A percentile compares a stretch with the other conserved stretches of the same genome.
phyloP scores from a whole-genome alignment of 257 asterid genomes.

The Rubia yunnanensis region DNA sequence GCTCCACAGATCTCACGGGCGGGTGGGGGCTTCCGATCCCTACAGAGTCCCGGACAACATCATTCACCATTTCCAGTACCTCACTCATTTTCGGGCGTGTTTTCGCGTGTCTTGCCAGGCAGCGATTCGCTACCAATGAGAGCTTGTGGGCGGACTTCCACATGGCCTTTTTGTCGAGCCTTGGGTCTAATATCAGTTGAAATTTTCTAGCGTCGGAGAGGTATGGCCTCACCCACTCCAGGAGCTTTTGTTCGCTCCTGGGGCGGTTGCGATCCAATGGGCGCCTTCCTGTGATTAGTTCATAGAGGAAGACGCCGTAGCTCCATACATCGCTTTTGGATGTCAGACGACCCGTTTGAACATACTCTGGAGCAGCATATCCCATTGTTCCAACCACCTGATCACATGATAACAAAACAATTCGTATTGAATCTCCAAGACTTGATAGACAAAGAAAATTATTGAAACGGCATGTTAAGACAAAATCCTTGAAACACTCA shows the following conservation, averaged over 20 bases:
- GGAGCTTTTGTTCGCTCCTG: constrained; percentile 71
- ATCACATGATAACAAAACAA: neutral
- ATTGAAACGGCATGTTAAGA: neutral
- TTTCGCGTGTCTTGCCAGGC: constrained; percentile 61
- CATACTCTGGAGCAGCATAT: constrained; percentile 92
- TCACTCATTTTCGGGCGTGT: constrained; percentile 94
- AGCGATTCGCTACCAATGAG: constrained; percentile 78
- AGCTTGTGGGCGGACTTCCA: constrained; percentile 77
- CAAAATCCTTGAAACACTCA: neutral
- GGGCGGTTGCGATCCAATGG: constrained; percentile 86
- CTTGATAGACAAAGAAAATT: neutral
- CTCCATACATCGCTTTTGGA: constrained; percentile 94
- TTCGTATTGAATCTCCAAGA: neutral
- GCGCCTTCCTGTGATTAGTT: constrained; percentile 84
- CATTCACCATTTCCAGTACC: constrained; percentile 63
- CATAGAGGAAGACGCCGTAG: constrained; percentile 85
- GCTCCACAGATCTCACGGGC: constrained; percentile 25
- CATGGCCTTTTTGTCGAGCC: constrained; percentile 49
- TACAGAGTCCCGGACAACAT: constrained; percentile 43
- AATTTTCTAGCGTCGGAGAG: constrained; percentile 73
- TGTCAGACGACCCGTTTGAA: constrained; percentile 87
- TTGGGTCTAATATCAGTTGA: constrained; percentile 68
- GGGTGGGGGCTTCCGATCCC: constrained; percentile 46
- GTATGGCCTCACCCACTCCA: constrained; percentile 78
- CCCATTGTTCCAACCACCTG: constrained; percentile 98